A percentile compares a stretch with the other conserved stretches of the same genome.
These are phyloP conservation scores for Rhizophagus clarus DNA, from an alignment of 192 early-diverging fungal genomes.

Conservation along the genomic window DNA sequence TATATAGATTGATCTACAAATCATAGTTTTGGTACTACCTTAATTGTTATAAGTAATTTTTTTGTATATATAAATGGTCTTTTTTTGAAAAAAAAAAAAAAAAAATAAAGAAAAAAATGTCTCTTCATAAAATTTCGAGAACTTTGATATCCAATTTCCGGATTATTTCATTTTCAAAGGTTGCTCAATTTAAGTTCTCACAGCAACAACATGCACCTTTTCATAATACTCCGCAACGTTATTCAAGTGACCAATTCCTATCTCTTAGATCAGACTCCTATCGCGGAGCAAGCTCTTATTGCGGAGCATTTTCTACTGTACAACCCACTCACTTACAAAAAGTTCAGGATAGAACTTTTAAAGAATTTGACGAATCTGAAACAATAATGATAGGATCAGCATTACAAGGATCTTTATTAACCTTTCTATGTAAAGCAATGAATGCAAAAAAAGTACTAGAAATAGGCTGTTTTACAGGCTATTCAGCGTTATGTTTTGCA, in stretches of 20 bases:
- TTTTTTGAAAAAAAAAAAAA: neutral
- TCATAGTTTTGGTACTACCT: too few relatives aligned
- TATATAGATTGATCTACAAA: too few relatives aligned
- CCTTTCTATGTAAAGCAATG: constrained; percentile 50
- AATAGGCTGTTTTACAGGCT: constrained; percentile 71
- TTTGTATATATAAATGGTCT: too few relatives aligned
- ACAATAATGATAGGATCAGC: constrained; percentile 38
- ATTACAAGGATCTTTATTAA: constrained; percentile 54
- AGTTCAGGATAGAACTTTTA: neutral
- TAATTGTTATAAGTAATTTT: too few relatives aligned
- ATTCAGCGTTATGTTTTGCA: constrained; percentile 68
- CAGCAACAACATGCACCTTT: neutral
- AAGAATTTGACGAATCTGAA: neutral
- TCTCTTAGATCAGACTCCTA: neutral
- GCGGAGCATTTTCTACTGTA: neutral
- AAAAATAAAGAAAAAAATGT: neutral
- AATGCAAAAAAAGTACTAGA: constrained; percentile 61
- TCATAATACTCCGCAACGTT: neutral
- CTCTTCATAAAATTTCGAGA: neutral
- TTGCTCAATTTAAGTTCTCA: neutral
- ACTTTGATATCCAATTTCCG: neutral
- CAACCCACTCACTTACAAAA: neutral
- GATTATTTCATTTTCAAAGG: neutral
- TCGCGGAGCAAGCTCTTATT: neutral
- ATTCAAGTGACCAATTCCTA: neutral